Base-by-base conservation (phyloP, 1,284 basidiomycete genomes). In the Microbotryomycetes sp. region DNA sequence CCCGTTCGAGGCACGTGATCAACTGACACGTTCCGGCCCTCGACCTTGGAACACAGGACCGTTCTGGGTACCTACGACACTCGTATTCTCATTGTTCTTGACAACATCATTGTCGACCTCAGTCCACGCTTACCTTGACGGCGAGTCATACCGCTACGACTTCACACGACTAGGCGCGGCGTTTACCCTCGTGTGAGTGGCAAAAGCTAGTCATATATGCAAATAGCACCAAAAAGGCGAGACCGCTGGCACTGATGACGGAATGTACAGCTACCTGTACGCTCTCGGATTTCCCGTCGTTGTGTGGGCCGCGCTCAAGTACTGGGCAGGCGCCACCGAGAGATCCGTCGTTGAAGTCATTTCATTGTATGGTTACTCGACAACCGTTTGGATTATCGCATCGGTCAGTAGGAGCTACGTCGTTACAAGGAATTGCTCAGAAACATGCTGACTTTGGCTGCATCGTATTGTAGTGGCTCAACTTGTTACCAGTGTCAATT, bases 61-160 rank as follows among this genome's bases (percentile, higher is more conserved):
- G 0, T 96, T 97, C 79, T 97, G 92, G 92, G 89, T 91, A 0
- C 82, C 93, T 53, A 92, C 91, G 0, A 94, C 92, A 1, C 83
- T 96, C 66, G 87, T 94, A 54, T 89, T 96, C 73, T 81, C 86
- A 1, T 83, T 96, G 59, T 96, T 92, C 79, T 84, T 93, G 60
- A 92, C 88, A 32, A 93, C 92, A 0, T 91, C 88, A 25, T 84
- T 96, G 49, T 89, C 86, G 2, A 84, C 87, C 6, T 89, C 88
- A 46, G 86, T 96, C 69, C 80, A 86, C 1, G 81, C 84, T 23
- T 94, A 91, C 77, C 81, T 94, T 47, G 86, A 87, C 28, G 77
- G 81, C 42, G 70, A 79, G 23, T 77, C 77, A 62, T 88, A 84
- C 70, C 83, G 84, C 63, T 92, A 92, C 71, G 84, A 96, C 76